Evolutionary conservation across 2,329 filamentous ascomycete species (phyloP).

Genomic region (Thelonectria rubi): DNA sequence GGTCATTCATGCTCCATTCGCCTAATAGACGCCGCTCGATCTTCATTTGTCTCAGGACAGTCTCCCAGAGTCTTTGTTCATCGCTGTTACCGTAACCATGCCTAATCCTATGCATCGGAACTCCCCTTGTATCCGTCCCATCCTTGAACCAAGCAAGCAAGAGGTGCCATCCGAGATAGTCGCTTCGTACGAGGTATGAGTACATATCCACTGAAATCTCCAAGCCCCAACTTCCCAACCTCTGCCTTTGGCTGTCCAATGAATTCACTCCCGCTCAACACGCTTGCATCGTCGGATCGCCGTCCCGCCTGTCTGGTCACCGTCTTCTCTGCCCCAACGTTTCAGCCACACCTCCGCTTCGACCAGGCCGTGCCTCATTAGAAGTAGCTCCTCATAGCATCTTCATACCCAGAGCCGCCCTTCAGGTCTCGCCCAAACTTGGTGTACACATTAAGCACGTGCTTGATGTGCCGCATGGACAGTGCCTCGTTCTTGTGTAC

Average conservation of each 20-base stretch:
- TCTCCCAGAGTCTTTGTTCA: constrained; percentile 1
- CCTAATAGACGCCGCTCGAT: background rate
- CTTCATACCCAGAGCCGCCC: constrained; percentile 80
- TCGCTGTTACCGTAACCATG: background rate
- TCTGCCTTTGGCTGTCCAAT: constrained; percentile 1
- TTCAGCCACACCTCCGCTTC: background rate
- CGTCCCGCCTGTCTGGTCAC: background rate
- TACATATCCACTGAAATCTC: background rate
- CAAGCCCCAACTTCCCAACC: background rate
- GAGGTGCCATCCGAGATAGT: background rate
- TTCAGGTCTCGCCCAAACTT: constrained; percentile 86
- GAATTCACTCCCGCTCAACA: background rate
- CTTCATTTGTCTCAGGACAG: constrained; percentile 1
- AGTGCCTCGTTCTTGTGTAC: constrained; percentile 77
- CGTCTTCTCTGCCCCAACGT: background rate
- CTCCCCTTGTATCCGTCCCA: background rate
- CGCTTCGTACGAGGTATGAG: background rate
- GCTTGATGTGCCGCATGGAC: constrained; percentile 80
- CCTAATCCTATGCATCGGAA: background rate
- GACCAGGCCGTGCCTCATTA: constrained; percentile 41
- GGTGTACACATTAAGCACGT: constrained; percentile 85
- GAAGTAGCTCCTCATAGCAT: constrained; percentile 85
- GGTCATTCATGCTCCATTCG: constrained; percentile 9
- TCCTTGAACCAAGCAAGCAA: background rate
- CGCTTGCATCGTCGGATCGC: constrained; percentile 7